phyloP scores from a whole-genome alignment of 768 basidiomycete genomes.

The Serendipita sp. region DNA sequence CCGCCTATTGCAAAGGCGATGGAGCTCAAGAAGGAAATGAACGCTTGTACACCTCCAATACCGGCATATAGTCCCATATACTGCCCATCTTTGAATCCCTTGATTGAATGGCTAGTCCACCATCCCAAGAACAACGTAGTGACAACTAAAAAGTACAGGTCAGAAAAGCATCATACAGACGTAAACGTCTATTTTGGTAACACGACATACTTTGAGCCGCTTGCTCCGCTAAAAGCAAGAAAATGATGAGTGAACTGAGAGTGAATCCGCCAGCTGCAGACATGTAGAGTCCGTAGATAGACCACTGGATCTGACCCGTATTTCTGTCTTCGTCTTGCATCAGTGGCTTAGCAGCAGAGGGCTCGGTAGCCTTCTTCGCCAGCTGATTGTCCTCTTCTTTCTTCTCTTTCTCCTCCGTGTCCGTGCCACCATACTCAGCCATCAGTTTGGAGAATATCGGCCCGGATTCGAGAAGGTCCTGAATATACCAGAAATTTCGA shows the following conservation, averaged over 20 bases:
- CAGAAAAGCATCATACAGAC: background rate
- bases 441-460: constrained; percentile 35
- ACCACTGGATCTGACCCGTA: constrained; percentile 34
- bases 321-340: constrained; percentile 44
- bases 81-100: constrained; percentile 38
- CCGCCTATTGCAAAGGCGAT: constrained; percentile 32
- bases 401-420: constrained; percentile 24
- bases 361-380: constrained; percentile 18
- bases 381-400: constrained; percentile 10
- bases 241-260: constrained; percentile 30
- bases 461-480: constrained; percentile 33
- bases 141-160: constrained; percentile 27
- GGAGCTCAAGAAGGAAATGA: constrained; percentile 36
- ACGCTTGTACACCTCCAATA: constrained; percentile 32
- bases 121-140: constrained; percentile 58
- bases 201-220: constrained; percentile 30
- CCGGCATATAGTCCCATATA: constrained; percentile 49
- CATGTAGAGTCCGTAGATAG: constrained; percentile 32
- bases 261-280: constrained; percentile 32
- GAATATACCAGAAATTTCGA: background rate
- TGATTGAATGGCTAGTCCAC: constrained; percentile 46
- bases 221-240: constrained; percentile 33
- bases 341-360: constrained; percentile 13
- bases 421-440: constrained; percentile 36
- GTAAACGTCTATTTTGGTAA: too few relatives aligned